Evolutionary conservation across 148 eudicot genomes (phyloP), one percentile per base, ranked within the genome.

Genomic region (Spergularia marina): DNA sequence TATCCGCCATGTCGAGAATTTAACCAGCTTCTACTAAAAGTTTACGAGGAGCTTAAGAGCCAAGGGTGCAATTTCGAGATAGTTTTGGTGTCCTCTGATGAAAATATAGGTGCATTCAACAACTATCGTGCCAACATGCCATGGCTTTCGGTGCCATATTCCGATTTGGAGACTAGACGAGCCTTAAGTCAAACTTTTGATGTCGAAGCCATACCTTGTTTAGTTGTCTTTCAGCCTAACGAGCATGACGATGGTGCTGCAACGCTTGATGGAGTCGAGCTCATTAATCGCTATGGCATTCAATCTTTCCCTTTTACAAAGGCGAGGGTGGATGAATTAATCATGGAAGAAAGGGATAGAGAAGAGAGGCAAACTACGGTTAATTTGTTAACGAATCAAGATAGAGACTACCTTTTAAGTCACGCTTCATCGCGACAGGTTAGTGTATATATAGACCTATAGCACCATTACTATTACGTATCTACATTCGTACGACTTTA

Each of bases 61-160:
- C 36, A 47, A n/a, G 77, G 75, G 14, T 75, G 80, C 13, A 47
- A 75, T 36, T 87, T 90, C 40, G 96, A 90, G 83, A 75, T 90
- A 11, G 81, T 88, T 8, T 87, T 88, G 11, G 90, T 90, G 36
- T 90, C 96, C 5, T 87, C 92, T 4, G 96, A 90, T 20, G 96
- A 90, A 75, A 89, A 88, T 71, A 49, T 73, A 41, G 53, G 61
- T 25, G 96, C 96, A 14, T 90, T 87, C 52, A 77, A 87, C 52
- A 65, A 66, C 25, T 84, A 85, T 54, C 83, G 83, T 18, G 81
- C 89, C 7, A 23, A 49, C 64, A 90, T 90, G 96, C 96, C 96
- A 6, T 90, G 96, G 96, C 87, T 85, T 20, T 87, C 96, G 0
- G 60, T 90, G 68, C 96, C 96, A 72, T 90, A 77, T 54, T 85